These are phyloP conservation scores for Blastomyces percursus DNA, from an alignment of 2,329 filamentous ascomycete species.

Conservation along the genomic window DNA sequence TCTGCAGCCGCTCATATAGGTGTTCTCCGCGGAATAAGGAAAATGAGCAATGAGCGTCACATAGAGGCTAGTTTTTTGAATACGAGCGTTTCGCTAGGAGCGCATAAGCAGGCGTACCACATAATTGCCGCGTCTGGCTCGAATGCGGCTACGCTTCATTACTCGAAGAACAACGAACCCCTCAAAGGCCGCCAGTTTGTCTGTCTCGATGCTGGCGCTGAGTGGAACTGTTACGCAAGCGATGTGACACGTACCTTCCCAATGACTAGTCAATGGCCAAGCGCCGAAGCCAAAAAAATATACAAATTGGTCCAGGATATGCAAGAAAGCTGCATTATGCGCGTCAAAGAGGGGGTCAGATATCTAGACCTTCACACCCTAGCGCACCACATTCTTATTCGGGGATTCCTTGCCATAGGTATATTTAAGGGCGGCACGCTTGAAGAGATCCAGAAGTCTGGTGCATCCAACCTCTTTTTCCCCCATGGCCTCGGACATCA, in stretches of 20 bases:
- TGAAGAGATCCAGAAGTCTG: slow-evolving; percentile 35
- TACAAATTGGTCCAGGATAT: slow-evolving; percentile 79
- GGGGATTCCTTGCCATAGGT: slow-evolving; percentile 63
- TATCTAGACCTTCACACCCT: slow-evolving; percentile 76
- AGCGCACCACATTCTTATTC: slow-evolving; percentile 72
- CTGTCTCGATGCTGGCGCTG: slow-evolving; percentile 72
- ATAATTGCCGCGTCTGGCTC: slow-evolving; percentile 73
- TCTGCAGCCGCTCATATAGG: slow-evolving; percentile 56
- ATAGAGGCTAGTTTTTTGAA: slow-evolving; percentile 72
- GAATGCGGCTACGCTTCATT: slow-evolving; percentile 77
- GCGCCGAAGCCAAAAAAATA: slow-evolving; percentile 57
- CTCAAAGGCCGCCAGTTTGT: slow-evolving; percentile 64
- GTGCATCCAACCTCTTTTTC: slow-evolving; percentile 32
- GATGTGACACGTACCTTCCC: slow-evolving; percentile 80
- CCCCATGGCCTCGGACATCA: slow-evolving; percentile 49
- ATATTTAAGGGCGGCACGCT: slow-evolving; percentile 56
- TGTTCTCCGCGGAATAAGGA: slow-evolving; percentile 50
- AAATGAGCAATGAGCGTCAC: slow-evolving; percentile 66
- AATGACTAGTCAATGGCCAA: slow-evolving; percentile 52
- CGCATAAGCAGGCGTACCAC: slow-evolving; percentile 75
- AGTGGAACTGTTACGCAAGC: slow-evolving; percentile 62
- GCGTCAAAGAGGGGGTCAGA: slow-evolving; percentile 59
- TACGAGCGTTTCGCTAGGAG: slow-evolving; percentile 61
- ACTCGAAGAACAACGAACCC: slow-evolving; percentile 65
- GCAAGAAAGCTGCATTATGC: slow-evolving; percentile 66